Evolutionary conservation across 148 eudicot species (phyloP).

Genomic region (Beta vulgaris): DNA sequence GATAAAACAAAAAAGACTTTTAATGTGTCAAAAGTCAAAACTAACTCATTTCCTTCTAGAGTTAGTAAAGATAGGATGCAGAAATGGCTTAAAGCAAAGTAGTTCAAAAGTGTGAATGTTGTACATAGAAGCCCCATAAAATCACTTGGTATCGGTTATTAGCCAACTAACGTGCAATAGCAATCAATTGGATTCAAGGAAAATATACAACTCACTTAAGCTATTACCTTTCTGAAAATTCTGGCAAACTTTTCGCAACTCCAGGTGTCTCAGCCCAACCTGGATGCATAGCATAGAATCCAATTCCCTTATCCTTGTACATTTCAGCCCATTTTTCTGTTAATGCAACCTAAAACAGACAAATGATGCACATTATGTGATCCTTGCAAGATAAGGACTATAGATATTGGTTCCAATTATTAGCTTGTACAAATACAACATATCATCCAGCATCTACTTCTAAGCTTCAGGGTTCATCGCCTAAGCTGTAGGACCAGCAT

Average conservation of each 20-base stretch:
- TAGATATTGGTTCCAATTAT: not conserved
- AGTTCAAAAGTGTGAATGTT: too few species aligned
- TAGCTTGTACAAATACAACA: not conserved
- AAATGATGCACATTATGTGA: not conserved
- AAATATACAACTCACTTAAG: not conserved
- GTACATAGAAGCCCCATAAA: not conserved
- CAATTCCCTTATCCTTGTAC: conserved; percentile 56
- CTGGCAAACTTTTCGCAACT: conserved; percentile 72
- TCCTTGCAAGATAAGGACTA: not conserved
- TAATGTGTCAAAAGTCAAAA: too few species aligned
- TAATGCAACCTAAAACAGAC: conserved; percentile 61
- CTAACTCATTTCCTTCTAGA: too few species aligned
- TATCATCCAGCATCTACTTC: not conserved
- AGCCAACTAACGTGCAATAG: not conserved
- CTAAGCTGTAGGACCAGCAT: not conserved
- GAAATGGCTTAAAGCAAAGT: too few species aligned
- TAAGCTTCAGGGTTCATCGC: not conserved
- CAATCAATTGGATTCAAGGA: not conserved
- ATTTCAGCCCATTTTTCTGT: conserved; percentile 87
- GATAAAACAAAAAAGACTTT: too few species aligned
- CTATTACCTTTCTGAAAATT: conserved; percentile 63
- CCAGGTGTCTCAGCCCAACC: conserved; percentile 99
- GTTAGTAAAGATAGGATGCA: too few species aligned
- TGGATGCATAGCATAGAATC: conserved; percentile 91
- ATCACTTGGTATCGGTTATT: not conserved